phyloP scores from a whole-genome alignment of 2,329 filamentous ascomycete species.

The Monilinia laxa region DNA sequence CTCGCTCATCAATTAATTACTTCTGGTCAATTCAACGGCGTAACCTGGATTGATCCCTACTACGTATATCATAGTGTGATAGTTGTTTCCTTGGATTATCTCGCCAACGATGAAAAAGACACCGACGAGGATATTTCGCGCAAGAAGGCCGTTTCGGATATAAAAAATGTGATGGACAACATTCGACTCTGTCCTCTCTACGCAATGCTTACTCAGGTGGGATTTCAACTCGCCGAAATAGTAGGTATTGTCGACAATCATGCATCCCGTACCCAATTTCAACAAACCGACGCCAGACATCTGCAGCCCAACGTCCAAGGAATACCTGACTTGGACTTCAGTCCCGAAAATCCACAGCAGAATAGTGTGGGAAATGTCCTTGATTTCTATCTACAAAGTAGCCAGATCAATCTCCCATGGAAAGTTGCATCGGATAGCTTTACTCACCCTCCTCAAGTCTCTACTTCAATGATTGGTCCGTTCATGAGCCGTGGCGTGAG shows the following conservation, averaged over 20 bases:
- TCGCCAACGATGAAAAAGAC: conserved; percentile 36
- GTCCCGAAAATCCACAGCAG: conserved; percentile 3
- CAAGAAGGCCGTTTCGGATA: conserved; percentile 36
- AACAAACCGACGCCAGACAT: neutral
- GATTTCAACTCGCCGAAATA: conserved; percentile 38
- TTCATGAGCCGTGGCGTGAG: neutral
- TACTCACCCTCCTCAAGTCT: neutral
- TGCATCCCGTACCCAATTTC: neutral
- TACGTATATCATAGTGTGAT: conserved; percentile 38
- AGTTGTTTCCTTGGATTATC: conserved; percentile 38
- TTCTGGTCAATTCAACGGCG: conserved; percentile 35
- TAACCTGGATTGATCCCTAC: conserved; percentile 38
- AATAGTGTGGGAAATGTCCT: neutral
- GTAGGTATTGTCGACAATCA: conserved; percentile 36
- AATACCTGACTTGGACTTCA: conserved; percentile 5
- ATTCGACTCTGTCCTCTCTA: conserved; percentile 37
- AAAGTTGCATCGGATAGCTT: conserved; percentile 12
- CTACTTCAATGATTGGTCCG: neutral
- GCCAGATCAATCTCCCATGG: neutral
- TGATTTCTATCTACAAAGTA: conserved; percentile 9
- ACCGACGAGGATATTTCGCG: conserved; percentile 34
- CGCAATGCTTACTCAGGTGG: conserved; percentile 36
- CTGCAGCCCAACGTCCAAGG: conserved; percentile 8
- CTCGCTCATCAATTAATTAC: conserved; percentile 34
- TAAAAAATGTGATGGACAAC: conserved; percentile 33